These are phyloP conservation scores for Tolypocladium nubicola DNA, from an alignment of 2,329 filamentous ascomycete genomes.

Conservation along the genomic window DNA sequence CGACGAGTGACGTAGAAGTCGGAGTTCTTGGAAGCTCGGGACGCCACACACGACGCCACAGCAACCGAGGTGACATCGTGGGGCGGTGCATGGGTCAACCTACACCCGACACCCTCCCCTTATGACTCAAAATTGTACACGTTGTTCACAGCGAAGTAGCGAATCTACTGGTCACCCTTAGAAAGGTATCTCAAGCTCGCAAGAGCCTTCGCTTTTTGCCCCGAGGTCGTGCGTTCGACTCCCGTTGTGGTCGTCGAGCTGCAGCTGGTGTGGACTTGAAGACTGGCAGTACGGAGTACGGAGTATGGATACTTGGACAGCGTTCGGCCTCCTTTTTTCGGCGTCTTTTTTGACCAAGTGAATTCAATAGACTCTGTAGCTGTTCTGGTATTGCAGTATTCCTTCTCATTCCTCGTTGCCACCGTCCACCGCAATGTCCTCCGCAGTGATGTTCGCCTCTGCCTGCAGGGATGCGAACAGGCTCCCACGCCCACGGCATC, in stretches of 20 bases:
- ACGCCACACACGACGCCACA: neutral
- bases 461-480: neutral
- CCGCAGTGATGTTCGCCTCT: neutral
- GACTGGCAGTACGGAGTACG: too few species aligned
- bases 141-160: too few species aligned
- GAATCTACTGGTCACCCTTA: too few species aligned
- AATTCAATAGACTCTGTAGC: too few species aligned
- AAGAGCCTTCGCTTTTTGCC: neutral
- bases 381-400: too few species aligned
- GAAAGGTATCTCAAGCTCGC: neutral
- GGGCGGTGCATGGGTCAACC: neutral
- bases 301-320: too few species aligned
- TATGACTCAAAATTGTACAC: neutral
- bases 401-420: too few species aligned
- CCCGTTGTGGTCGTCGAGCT: neutral
- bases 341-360: too few species aligned
- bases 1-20: neutral
- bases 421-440: neutral
- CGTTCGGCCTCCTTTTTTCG: too few species aligned
- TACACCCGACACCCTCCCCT: neutral
- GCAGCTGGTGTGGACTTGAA: too few species aligned
- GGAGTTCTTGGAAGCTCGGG: neutral
- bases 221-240: neutral
- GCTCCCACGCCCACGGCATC: neutral
- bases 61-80: neutral